Conservation (phyloP, 805 yeast genomes). For the Ogataea parapolymorpha region DNA sequence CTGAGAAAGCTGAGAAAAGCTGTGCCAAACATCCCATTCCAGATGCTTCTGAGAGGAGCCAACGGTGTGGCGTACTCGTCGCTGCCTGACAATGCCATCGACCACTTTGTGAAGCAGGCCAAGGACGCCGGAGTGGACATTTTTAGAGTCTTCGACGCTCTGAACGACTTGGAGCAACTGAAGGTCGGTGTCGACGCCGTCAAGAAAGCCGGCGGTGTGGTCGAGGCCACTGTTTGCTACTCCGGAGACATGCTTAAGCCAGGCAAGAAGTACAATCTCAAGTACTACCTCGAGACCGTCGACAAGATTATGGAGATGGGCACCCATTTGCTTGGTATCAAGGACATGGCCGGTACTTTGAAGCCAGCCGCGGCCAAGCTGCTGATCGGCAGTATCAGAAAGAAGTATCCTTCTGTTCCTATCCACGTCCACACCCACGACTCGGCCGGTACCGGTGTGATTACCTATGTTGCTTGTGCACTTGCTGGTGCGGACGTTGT, state of each 20-base stretch:
- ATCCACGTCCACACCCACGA: conserved; percentile 99
- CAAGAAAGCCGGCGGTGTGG: conserved; percentile 97
- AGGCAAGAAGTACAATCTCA: conserved; percentile 93
- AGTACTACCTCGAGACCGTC: conserved; percentile 78
- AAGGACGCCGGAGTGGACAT: conserved; percentile 95
- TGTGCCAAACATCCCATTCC: conserved; percentile 99
- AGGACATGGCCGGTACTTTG: conserved; percentile 99
- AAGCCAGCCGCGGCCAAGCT: conserved; percentile 90
- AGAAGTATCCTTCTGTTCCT: conserved; percentile 86
- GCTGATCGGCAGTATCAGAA: conserved; percentile 77
- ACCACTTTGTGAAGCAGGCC: conserved; percentile 93
- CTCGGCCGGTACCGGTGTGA: conserved; percentile 99
- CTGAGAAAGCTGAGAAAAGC: conserved; percentile 79
- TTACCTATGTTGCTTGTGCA: conserved; percentile 93
- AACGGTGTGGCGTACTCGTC: conserved; percentile 99
- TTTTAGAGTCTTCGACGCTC: conserved; percentile 96
- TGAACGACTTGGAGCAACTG: conserved; percentile 94
- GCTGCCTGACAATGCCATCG: conserved; percentile 97
- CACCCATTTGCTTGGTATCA: conserved; percentile 94
- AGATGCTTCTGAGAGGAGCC: conserved; percentile 98
- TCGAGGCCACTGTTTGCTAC: conserved; percentile 97
- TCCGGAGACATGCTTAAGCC: conserved; percentile 98
- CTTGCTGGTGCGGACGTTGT: conserved; percentile 97
- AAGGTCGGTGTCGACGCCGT: conserved; percentile 98
- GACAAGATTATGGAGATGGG: conserved; percentile 89